phyloP scores from a whole-genome alignment of 495 filamentous ascomycete genomes.

The Tuber melanosporum region DNA sequence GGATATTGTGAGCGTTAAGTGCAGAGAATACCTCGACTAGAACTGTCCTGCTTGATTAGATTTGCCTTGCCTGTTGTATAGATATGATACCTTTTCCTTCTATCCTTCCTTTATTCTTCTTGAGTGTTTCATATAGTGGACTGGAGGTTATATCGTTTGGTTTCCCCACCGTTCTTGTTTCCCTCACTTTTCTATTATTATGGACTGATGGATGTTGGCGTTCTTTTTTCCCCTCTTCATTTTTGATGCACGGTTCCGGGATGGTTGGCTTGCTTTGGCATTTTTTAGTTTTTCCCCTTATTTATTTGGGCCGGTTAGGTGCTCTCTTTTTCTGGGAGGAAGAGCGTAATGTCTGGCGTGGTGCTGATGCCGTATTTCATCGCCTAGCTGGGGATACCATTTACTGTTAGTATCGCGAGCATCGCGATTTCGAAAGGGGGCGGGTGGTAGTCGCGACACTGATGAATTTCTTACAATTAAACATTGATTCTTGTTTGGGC shows the following conservation, averaged over 20 bases:
- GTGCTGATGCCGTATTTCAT: neutral
- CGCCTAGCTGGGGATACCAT: neutral
- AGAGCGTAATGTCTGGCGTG: neutral
- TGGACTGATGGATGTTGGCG: neutral
- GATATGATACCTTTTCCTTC: neutral
- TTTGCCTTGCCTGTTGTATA: neutral
- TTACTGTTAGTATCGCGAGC: neutral
- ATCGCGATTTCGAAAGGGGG: neutral
- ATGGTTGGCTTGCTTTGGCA: neutral
- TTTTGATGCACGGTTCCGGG: neutral
- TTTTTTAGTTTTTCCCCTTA: neutral
- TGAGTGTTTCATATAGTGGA: neutral
- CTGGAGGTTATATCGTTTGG: neutral
- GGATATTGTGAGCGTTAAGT: conserved; percentile 22
- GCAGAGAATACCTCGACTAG: conserved; percentile 18
- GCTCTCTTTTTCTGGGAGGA: neutral
- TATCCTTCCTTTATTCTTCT: neutral
- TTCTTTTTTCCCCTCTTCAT: neutral
- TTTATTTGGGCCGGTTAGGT: neutral
- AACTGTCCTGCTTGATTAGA: neutral
- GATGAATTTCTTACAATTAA: neutral
- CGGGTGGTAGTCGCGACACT: neutral
- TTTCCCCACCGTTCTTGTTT: neutral
- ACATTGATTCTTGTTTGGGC: neutral
- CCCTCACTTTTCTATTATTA: neutral